These are phyloP conservation scores for Tilletia walkeri DNA, from an alignment of 1,284 basidiomycete species.

Conservation along the genomic window DNA sequence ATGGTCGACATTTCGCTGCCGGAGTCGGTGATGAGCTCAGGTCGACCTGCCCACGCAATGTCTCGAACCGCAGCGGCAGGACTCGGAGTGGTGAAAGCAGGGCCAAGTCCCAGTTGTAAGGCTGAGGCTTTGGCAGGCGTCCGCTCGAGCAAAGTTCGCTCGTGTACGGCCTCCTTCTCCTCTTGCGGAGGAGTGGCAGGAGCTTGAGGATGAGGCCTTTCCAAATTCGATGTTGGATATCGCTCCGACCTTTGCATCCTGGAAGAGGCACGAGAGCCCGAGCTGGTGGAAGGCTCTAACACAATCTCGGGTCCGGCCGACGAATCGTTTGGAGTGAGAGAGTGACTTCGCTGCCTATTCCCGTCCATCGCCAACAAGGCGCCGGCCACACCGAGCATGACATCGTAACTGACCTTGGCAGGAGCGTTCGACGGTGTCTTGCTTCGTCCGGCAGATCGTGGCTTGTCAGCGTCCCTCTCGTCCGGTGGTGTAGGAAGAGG, in stretches of 20 bases:
- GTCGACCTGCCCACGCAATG: constrained; percentile 3
- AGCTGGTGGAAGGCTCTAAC: too few relatives aligned
- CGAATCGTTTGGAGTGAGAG: background rate
- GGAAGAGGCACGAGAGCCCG: too few relatives aligned
- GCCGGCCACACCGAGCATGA: background rate
- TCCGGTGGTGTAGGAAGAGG: background rate
- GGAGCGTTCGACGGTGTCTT: background rate
- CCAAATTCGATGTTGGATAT: too few relatives aligned
- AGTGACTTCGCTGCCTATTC: background rate
- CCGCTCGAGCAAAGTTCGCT: too few relatives aligned
- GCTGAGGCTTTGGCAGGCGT: too few relatives aligned
- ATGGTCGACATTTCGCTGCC: background rate
- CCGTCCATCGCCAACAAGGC: background rate
- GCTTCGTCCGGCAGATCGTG: background rate
- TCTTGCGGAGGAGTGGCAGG: too few relatives aligned
- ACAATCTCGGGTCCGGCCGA: too few relatives aligned
- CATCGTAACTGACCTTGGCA: background rate
- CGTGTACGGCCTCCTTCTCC: too few relatives aligned
- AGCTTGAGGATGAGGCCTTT: too few relatives aligned
- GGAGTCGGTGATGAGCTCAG: background rate
- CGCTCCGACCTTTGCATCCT: too few relatives aligned
- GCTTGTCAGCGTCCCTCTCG: background rate
- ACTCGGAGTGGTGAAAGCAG: constrained; percentile 6
- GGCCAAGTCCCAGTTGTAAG: background rate
- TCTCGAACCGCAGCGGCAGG: background rate